Conservation (phyloP, 2,329 filamentous ascomycete genomes). For the Pyrenophora seminiperda region DNA sequence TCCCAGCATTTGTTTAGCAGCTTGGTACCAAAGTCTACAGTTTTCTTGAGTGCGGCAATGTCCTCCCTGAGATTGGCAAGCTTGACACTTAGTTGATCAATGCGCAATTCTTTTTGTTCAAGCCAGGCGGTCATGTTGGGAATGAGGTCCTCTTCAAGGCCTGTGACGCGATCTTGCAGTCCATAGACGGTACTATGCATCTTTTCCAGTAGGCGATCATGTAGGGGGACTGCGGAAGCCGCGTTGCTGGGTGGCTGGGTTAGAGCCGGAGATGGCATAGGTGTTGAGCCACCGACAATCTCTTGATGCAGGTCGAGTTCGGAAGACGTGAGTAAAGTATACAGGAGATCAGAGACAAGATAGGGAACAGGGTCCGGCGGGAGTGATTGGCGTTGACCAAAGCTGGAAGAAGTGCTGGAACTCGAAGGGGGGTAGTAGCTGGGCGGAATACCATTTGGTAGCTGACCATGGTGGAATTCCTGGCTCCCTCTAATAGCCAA, state of each 20-base stretch:
- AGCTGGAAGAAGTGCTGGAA: not conserved
- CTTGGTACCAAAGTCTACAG: conserved; percentile 12
- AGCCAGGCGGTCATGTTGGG: conserved; percentile 12
- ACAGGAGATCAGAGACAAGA: conserved; percentile 10
- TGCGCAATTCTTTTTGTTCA: conserved; percentile 8
- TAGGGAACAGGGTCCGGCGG: conserved; percentile 3
- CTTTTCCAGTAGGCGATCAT: conserved; percentile 19
- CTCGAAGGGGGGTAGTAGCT: conserved; percentile 1
- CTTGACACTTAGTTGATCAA: conserved; percentile 4
- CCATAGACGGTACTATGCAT: conserved; percentile 15
- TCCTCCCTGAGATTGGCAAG: not conserved
- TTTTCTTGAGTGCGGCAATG: conserved; percentile 9
- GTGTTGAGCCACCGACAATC: not conserved
- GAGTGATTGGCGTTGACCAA: not conserved
- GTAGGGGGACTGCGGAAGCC: not conserved
- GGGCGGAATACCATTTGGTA: conserved; percentile 1
- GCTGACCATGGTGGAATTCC: not conserved
- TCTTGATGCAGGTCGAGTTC: conserved; percentile 17
- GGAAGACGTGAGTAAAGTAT: conserved; percentile 16
- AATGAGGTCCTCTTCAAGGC: conserved; percentile 24
- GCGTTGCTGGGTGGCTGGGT: not conserved
- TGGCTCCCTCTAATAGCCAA: not conserved
- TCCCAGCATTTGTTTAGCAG: conserved; percentile 21
- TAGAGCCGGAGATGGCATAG: not conserved
- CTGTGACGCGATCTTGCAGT: conserved; percentile 15